phyloP scores from a whole-genome alignment of 139 green algal genomes.

The Asterochloris erici region DNA sequence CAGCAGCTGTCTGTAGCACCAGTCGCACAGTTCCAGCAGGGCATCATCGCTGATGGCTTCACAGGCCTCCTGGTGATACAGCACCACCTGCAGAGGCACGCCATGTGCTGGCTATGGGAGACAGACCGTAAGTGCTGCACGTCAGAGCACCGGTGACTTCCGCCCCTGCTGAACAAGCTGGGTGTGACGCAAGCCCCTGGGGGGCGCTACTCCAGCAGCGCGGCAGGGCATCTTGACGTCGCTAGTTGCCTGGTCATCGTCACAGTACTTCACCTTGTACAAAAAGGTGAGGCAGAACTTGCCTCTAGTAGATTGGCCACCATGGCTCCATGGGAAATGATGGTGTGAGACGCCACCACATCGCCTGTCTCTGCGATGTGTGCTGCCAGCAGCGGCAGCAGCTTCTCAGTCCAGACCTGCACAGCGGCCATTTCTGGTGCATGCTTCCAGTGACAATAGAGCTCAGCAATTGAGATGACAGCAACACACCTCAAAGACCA shows the following conservation, averaged over 20 bases:
- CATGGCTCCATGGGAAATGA: conserved; percentile 70
- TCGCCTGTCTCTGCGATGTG: conserved; percentile 61
- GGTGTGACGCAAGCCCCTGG: background rate
- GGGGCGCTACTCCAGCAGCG: too few species aligned
- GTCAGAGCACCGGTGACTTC: background rate
- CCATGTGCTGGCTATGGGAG: background rate
- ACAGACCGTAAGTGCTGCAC: background rate
- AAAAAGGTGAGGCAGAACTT: background rate
- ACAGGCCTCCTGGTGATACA: conserved; percentile 62
- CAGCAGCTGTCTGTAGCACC: conserved; percentile 65
- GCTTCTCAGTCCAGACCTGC: conserved; percentile 71
- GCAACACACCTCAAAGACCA: conserved; percentile 60
- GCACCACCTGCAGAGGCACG: conserved; percentile 38
- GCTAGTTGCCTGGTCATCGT: too few species aligned
- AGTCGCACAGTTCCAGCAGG: conserved; percentile 70
- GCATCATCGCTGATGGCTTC: conserved; percentile 63
- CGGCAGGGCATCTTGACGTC: too few species aligned
- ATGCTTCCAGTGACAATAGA: background rate
- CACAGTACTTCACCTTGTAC: too few species aligned
- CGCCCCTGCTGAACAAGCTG: background rate
- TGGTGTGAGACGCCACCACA: conserved; percentile 53
- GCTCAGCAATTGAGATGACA: background rate
- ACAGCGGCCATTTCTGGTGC: background rate
- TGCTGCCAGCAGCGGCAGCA: conserved; percentile 59
- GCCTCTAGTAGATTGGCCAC: conserved; percentile 85